Conservation (phyloP, 2,329 filamentous ascomycete species). For the Akanthomyces muscarius region DNA sequence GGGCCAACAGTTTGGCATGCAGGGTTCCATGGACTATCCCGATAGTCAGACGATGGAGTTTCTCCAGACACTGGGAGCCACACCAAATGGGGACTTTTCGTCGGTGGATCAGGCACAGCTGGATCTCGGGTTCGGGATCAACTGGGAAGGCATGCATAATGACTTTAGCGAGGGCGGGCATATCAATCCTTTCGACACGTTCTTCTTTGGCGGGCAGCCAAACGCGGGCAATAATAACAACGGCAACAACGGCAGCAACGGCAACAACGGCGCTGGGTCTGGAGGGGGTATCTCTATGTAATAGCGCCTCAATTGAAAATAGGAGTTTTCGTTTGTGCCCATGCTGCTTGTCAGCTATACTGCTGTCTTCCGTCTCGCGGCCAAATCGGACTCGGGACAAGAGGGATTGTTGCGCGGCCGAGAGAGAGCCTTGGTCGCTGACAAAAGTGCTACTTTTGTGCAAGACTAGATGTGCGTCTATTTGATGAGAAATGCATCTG, state of each 20-base stretch:
- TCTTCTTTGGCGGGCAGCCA: slow-evolving; percentile 59
- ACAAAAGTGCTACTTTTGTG: no score
- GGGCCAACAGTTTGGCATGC: slow-evolving; percentile 32
- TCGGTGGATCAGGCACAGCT: slow-evolving; percentile 46
- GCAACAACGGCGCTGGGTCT: slow-evolving; percentile 3
- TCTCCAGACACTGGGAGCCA: slow-evolving; percentile 41
- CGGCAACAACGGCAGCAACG: slow-evolving; percentile 5
- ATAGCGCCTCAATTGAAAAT: background rate
- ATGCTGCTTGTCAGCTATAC: no score
- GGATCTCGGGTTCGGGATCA: slow-evolving; percentile 64
- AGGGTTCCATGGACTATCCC: slow-evolving; percentile 36
- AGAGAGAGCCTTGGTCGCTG: no score
- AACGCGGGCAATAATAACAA: slow-evolving; percentile 7
- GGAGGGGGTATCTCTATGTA: slow-evolving; percentile 3
- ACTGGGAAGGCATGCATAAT: slow-evolving; percentile 59
- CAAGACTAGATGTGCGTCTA: no score
- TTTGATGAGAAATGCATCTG: no score
- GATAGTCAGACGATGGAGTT: slow-evolving; percentile 51
- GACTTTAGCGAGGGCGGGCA: slow-evolving; percentile 58
- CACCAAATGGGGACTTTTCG: slow-evolving; percentile 30
- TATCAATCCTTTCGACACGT: slow-evolving; percentile 67
- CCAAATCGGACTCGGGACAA: no score
- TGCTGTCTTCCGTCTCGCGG: no score
- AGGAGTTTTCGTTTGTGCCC: background rate
- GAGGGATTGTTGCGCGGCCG: no score